Evolutionary conservation across 306 rosid genomes (phyloP).

Genomic region (Fagus crenata): DNA sequence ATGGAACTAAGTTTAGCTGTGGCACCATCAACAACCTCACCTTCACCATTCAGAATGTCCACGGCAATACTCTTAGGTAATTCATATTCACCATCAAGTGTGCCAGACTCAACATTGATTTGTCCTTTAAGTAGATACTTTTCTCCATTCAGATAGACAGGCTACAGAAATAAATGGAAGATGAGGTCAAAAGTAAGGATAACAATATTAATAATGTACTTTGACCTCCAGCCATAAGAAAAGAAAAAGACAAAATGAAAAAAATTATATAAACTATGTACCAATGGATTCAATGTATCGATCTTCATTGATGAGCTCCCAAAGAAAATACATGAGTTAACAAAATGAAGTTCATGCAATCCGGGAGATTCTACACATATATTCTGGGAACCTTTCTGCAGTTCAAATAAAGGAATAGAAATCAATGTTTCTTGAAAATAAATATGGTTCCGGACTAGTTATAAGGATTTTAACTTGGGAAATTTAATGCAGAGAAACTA

Average conservation of each 20-base stretch:
- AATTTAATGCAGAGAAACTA: constrained; percentile 29
- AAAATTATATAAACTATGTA: constrained; percentile 34
- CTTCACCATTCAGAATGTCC: constrained; percentile 55
- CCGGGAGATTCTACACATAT: constrained; percentile 84
- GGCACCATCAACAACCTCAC: constrained; percentile 42
- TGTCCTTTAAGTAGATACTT: constrained; percentile 82
- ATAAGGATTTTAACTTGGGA: constrained; percentile 24
- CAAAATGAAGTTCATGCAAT: constrained; percentile 74
- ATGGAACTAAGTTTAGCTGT: constrained; percentile 49
- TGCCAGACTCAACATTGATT: constrained; percentile 58
- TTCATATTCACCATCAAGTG: constrained; percentile 40
- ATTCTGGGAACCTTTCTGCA: constrained; percentile 93
- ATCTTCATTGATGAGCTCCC: constrained; percentile 79
- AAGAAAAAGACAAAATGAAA: constrained; percentile 2
- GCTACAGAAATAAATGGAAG: constrained; percentile 45
- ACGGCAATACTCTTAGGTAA: constrained; percentile 67
- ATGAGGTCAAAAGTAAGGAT: constrained; percentile 10
- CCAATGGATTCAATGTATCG: constrained; percentile 67
- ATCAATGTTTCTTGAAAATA: constrained; percentile 30
- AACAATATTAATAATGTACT: not conserved
- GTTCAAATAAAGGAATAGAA: constrained; percentile 33
- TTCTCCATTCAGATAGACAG: constrained; percentile 79
- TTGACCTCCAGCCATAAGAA: not conserved
- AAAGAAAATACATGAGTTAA: constrained; percentile 82
- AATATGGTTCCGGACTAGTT: constrained; percentile 18